These are phyloP conservation scores for Helianthus annuus DNA, from an alignment of 129 eudicot genomes.

Conservation along the genomic window DNA sequence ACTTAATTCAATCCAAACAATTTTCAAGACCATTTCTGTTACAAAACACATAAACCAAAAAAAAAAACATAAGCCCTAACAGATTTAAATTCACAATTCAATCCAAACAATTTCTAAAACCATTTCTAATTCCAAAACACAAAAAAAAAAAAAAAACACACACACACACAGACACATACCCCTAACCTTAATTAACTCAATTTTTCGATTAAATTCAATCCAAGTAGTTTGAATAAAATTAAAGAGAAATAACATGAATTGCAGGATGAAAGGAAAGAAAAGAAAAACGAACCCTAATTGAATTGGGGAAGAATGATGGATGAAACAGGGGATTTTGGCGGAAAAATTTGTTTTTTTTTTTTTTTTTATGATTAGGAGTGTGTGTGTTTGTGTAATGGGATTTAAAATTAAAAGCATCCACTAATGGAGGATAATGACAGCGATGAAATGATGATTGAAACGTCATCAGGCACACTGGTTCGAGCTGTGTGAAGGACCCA, in stretches of 20 bases:
- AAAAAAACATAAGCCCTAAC: no score
- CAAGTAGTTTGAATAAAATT: no score
- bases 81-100: no score
- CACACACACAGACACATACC: background rate
- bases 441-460: slow-evolving; percentile 16
- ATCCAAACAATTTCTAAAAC: slow-evolving; percentile 13
- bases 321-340: slow-evolving; percentile 29
- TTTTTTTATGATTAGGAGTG: background rate
- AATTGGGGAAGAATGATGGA: background rate
- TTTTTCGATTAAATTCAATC: background rate
- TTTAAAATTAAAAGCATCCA: slow-evolving; percentile 10
- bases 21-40: no score
- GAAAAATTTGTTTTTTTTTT: slow-evolving; percentile 2
- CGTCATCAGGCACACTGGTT: slow-evolving; percentile 19
- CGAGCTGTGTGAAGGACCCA: slow-evolving; percentile 37
- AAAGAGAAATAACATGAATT: slow-evolving; percentile 4
- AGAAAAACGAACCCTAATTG: slow-evolving; percentile 17
- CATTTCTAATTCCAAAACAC: slow-evolving; percentile 37
- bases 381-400: background rate
- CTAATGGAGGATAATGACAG: slow-evolving; percentile 28
- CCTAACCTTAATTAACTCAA: background rate
- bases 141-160: slow-evolving; percentile 6
- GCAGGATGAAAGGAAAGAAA: background rate
- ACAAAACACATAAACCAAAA: no score
- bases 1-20: no score